Evolutionary conservation across 1,284 basidiomycete genomes (phyloP).

Genomic region (Ceratorhiza oryzae-sativae): DNA sequence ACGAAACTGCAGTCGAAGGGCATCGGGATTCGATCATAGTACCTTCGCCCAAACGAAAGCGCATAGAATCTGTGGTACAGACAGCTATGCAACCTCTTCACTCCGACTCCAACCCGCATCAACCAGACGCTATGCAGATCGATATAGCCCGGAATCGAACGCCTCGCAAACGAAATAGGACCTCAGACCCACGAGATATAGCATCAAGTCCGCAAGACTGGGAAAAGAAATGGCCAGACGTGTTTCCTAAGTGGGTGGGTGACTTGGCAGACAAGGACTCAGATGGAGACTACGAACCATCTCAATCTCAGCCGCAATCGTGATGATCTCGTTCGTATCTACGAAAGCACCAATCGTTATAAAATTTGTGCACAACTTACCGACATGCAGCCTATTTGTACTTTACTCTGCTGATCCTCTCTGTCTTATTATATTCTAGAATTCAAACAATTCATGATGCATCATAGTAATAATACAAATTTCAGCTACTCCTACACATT

Average conservation of each 20-base stretch:
- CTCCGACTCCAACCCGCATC: background rate
- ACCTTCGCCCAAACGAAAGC: no score
- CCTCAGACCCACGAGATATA: background rate
- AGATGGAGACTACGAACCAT: constrained; percentile 31
- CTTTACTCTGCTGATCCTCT: background rate
- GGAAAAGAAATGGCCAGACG: constrained; percentile 37
- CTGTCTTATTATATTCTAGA: background rate
- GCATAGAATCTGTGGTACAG: background rate
- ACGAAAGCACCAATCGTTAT: no score
- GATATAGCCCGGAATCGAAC: background rate
- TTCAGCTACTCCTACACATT: background rate
- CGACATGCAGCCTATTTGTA: no score
- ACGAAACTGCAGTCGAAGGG: no score
- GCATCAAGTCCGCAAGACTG: constrained; percentile 25
- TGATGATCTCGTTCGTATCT: background rate
- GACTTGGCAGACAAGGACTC: constrained; percentile 12
- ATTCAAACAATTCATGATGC: background rate
- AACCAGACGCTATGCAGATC: background rate
- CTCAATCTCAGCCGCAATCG: constrained; percentile 5
- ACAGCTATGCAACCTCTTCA: no score
- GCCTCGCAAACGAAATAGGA: constrained; percentile 21
- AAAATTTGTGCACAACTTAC: no score
- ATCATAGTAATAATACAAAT: constrained; percentile 30
- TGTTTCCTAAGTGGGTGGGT: constrained; percentile 33
- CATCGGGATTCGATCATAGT: no score